Evolutionary conservation across 805 yeast species (phyloP).

Genomic region (Yamadazyma scolyti): DNA sequence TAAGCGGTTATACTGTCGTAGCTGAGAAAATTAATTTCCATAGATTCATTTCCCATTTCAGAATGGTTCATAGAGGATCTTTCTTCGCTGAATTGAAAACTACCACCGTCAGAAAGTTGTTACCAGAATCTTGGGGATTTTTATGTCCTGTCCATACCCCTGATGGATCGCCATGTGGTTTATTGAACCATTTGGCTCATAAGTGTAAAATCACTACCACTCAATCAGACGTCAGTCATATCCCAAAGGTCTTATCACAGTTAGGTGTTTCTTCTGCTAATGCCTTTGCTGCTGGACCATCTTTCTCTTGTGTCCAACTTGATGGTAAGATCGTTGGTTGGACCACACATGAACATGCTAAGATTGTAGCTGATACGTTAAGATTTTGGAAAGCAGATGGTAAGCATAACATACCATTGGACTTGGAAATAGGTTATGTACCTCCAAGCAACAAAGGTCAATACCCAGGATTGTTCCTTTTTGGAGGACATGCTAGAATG

Average conservation of each 20-base stretch:
- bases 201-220: constrained; percentile 84
- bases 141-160: constrained; percentile 99
- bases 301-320: constrained; percentile 83
- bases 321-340: constrained; percentile 94
- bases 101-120: constrained; percentile 90
- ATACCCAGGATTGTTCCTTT: constrained; percentile 90
- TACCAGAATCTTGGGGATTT: constrained; percentile 99
- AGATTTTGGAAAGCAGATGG: constrained; percentile 93
- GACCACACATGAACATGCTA: constrained; percentile 88
- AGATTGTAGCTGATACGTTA: constrained; percentile 80
- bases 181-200: constrained; percentile 93
- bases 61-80: constrained; percentile 99
- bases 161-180: constrained; percentile 99
- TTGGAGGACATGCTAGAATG: constrained; percentile 93
- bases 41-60: constrained; percentile 95
- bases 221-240: constrained; percentile 66
- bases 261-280: constrained; percentile 83
- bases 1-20: constrained; percentile 95
- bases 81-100: constrained; percentile 98
- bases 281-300: constrained; percentile 83
- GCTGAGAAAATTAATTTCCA: constrained; percentile 98
- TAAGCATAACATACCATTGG: constrained; percentile 70
- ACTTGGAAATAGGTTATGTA: constrained; percentile 89
- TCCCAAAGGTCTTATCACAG: constrained; percentile 61
- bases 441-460: constrained; percentile 97